These are phyloP conservation scores for Endocladia muricata DNA, from an alignment of 31 red algal species.

Conservation along the genomic window DNA sequence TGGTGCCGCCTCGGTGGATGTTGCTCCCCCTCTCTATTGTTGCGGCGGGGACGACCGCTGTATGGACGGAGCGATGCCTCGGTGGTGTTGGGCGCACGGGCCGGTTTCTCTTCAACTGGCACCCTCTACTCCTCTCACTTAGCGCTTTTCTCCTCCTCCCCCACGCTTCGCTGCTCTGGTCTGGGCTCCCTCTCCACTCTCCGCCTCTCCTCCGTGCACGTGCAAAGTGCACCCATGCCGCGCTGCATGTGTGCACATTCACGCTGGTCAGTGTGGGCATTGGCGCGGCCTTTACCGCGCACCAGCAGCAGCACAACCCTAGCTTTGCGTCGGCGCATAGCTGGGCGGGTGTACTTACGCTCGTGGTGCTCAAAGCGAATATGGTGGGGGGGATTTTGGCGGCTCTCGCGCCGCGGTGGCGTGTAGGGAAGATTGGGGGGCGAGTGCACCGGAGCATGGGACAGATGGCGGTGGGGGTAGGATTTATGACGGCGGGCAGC, in stretches of 20 bases:
- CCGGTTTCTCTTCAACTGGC: slow-evolving; percentile 43
- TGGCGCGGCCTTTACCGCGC: slow-evolving; percentile 26
- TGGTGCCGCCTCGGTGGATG: background rate
- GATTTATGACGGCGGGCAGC: background rate
- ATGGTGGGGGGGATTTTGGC: slow-evolving; percentile 6
- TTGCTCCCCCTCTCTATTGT: slow-evolving; percentile 2
- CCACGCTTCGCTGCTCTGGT: background rate
- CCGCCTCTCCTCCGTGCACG: slow-evolving; percentile 1
- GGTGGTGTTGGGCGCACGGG: slow-evolving; percentile 20
- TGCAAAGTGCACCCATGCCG: slow-evolving; percentile 1
- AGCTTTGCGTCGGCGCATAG: slow-evolving; percentile 36
- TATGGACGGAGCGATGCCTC: slow-evolving; percentile 11
- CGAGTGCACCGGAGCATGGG: background rate
- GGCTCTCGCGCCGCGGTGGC: background rate
- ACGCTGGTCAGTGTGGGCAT: slow-evolving; percentile 19
- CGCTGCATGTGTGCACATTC: slow-evolving; percentile 2
- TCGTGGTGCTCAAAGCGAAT: slow-evolving; percentile 32
- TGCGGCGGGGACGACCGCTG: background rate
- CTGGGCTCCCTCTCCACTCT: too few relatives aligned
- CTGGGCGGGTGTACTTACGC: slow-evolving; percentile 21
- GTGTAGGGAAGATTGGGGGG: background rate
- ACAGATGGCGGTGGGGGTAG: background rate
- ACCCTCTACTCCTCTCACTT: slow-evolving; percentile 17
- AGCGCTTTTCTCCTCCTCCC: slow-evolving; percentile 4
- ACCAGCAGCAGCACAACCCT: slow-evolving; percentile 7